phyloP scores from a whole-genome alignment of 352 stramenopile genomes.

The Phytopythium cucurbitacearum region DNA sequence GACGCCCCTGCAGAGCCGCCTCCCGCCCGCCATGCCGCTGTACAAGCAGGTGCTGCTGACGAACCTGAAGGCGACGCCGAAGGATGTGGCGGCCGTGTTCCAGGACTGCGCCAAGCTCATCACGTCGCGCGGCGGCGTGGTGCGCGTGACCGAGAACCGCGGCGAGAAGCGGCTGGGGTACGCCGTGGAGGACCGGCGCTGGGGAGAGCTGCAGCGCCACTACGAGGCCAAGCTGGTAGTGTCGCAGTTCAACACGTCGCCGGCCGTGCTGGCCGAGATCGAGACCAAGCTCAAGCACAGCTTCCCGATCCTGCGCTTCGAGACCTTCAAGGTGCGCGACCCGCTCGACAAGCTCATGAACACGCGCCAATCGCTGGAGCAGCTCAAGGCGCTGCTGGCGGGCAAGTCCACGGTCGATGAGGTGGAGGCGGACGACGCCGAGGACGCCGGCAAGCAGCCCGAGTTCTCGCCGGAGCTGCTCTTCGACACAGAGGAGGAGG shows the following conservation, averaged over 20 bases:
- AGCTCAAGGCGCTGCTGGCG: conserved; percentile 53
- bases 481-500: conserved; percentile 57
- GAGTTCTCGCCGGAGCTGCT: conserved; percentile 44
- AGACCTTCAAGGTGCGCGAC: conserved; percentile 85
- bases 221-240: conserved; percentile 86
- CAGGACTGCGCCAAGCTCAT: conserved; percentile 77
- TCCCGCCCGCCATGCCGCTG: conserved; percentile 52
- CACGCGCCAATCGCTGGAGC: conserved; percentile 62
- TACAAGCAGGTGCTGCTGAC: conserved; percentile 89
- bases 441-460: conserved; percentile 28
- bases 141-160: conserved; percentile 75
- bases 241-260: conserved; percentile 82
- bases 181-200: conserved; percentile 80
- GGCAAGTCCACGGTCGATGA: conserved; percentile 29
- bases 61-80: conserved; percentile 84
- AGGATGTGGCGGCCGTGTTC: conserved; percentile 79
- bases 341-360: conserved; percentile 81
- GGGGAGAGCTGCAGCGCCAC: conserved; percentile 81
- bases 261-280: conserved; percentile 56
- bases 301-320: conserved; percentile 82
- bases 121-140: conserved; percentile 61
- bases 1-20: background rate
- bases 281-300: conserved; percentile 84
- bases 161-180: conserved; percentile 82
- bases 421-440: conserved; percentile 26